Conservation (phyloP, 2,329 filamentous ascomycete genomes). For the Alternaria consortialis region DNA sequence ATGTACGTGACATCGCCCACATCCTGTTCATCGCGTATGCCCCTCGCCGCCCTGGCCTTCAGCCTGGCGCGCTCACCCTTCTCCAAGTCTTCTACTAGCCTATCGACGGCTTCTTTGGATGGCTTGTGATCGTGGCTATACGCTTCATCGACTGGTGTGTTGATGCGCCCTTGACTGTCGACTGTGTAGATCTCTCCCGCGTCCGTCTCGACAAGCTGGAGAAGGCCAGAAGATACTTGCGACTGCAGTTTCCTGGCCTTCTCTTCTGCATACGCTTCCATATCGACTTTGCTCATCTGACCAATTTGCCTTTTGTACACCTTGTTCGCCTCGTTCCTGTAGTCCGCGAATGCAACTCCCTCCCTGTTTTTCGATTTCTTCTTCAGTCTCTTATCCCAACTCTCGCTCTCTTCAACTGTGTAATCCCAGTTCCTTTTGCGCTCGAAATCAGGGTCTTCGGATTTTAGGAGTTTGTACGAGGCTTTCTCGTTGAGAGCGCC, state of each 20-base stretch:
- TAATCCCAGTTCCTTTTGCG: constrained; percentile 98
- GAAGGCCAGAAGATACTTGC: constrained; percentile 81
- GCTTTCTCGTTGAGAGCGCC: constrained; percentile 87
- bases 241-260: constrained; percentile 86
- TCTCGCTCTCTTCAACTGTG: constrained; percentile 93
- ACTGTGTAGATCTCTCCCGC: constrained; percentile 88
- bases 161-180: constrained; percentile 89
- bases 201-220: constrained; percentile 96
- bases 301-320: constrained; percentile 91
- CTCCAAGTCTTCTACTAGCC: constrained; percentile 83
- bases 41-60: constrained; percentile 85
- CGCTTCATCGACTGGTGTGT: constrained; percentile 84
- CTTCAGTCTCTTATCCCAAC: constrained; percentile 88
- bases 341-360: constrained; percentile 90
- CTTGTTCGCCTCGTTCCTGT: constrained; percentile 85
- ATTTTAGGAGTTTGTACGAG: constrained; percentile 90
- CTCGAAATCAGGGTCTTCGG: constrained; percentile 94
- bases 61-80: constrained; percentile 87
- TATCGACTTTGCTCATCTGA: constrained; percentile 73
- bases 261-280: constrained; percentile 85
- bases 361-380: constrained; percentile 85
- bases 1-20: constrained; percentile 96
- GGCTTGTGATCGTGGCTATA: constrained; percentile 86
- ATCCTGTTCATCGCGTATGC: constrained; percentile 73
- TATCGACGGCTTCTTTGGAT: constrained; percentile 84